A percentile compares a stretch with the other conserved stretches of the same genome.
These are phyloP conservation scores for Aspergillus texensis DNA, from an alignment of 2,329 filamentous ascomycete genomes.

Conservation along the genomic window DNA sequence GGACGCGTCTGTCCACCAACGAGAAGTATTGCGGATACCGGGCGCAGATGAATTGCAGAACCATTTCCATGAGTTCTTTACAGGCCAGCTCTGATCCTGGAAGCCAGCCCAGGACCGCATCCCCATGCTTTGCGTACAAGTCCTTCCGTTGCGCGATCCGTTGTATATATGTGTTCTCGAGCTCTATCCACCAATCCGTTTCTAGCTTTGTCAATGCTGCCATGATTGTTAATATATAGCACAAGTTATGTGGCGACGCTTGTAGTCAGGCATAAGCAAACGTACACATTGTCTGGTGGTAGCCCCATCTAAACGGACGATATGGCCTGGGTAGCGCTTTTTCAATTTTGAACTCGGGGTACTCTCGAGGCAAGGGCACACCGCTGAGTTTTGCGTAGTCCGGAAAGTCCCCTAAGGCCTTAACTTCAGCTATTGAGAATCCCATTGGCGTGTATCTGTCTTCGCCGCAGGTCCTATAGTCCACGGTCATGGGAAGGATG, in stretches of 20 bases:
- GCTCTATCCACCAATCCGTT: slow-evolving; percentile 84
- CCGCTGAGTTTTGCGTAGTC: slow-evolving; percentile 76
- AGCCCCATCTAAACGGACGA: slow-evolving; percentile 78
- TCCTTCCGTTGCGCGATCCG: slow-evolving; percentile 70
- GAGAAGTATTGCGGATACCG: slow-evolving; percentile 77
- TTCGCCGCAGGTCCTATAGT: slow-evolving; percentile 41
- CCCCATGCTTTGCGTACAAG: slow-evolving; percentile 66
- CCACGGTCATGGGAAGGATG: slow-evolving; percentile 44
- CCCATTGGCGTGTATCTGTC: slow-evolving; percentile 65
- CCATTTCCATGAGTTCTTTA: slow-evolving; percentile 88
- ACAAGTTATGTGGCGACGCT: neutral
- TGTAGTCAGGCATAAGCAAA: slow-evolving; percentile 18
- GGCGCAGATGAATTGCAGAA: slow-evolving; percentile 74
- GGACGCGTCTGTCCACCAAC: slow-evolving; percentile 56
- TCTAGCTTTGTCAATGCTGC: slow-evolving; percentile 77
- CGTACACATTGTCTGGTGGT: slow-evolving; percentile 91
- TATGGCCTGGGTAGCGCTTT: slow-evolving; percentile 74
- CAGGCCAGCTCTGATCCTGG: slow-evolving; percentile 78
- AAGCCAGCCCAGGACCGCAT: slow-evolving; percentile 65
- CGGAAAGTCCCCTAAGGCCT: slow-evolving; percentile 73
- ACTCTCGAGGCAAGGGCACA: slow-evolving; percentile 69
- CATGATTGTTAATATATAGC: slow-evolving; percentile 1
- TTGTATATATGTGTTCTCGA: slow-evolving; percentile 71
- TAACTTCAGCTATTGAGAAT: slow-evolving; percentile 71
- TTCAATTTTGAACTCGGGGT: slow-evolving; percentile 66